Conservation (phyloP, 2,329 filamentous ascomycete species). For the Colletotrichum falcatum region DNA sequence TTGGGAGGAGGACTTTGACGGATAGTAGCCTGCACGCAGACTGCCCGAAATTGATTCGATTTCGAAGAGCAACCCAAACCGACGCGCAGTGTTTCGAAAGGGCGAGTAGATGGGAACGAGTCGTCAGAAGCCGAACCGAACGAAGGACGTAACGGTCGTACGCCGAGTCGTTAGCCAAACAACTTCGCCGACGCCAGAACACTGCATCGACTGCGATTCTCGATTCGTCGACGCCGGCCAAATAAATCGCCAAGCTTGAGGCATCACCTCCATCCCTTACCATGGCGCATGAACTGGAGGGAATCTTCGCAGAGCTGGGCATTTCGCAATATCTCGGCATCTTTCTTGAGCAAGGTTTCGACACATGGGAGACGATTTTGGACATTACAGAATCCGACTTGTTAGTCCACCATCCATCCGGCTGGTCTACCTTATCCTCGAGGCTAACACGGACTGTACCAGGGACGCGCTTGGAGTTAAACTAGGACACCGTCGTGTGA, state of each 20-base stretch:
- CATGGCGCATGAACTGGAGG: conserved; percentile 70
- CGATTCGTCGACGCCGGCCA: conserved; percentile 1
- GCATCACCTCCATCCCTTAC: conserved; percentile 36
- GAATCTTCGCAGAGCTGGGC: conserved; percentile 79
- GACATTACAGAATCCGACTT: conserved; percentile 88
- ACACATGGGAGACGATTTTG: conserved; percentile 85
- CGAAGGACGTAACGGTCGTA: background rate
- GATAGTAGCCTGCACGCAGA: conserved; percentile 9
- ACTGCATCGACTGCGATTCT: background rate
- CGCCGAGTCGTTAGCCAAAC: background rate
- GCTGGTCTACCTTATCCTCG: background rate
- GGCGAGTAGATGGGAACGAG: conserved; percentile 23
- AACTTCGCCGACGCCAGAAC: background rate
- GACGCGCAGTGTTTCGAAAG: conserved; percentile 11
- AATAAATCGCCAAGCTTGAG: background rate
- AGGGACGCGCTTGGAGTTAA: conserved; percentile 82
- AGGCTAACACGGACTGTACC: background rate
- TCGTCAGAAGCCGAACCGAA: conserved; percentile 4
- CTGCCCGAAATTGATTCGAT: conserved; percentile 28
- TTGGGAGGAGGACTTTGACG: conserved; percentile 4
- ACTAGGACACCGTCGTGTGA: conserved; percentile 82
- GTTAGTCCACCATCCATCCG: conserved; percentile 59
- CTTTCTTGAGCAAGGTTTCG: conserved; percentile 84
- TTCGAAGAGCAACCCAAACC: conserved; percentile 24
- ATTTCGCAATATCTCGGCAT: conserved; percentile 80